Percentiles rank a stretch among this genome's conserved stretches.
Conservation (phyloP, 1,139 yeast species). For the Blastobotrys petasosporus region DNA sequence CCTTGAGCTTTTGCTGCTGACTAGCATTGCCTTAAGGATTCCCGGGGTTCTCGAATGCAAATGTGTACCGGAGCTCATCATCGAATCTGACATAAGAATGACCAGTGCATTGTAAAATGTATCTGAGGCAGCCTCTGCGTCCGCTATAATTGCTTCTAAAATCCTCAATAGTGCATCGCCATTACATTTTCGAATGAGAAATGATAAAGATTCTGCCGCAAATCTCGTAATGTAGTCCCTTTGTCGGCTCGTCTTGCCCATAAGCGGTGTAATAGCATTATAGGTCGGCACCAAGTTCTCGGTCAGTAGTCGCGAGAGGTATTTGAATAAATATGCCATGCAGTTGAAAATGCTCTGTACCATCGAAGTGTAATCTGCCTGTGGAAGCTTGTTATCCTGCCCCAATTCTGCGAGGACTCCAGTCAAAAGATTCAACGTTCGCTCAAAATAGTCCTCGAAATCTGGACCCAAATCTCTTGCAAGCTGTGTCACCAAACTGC, state of each 20-base stretch:
- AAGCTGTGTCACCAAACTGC: conserved; percentile 62
- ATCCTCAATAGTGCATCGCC: conserved; percentile 44
- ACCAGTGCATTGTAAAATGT: conserved; percentile 53
- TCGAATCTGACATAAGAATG: conserved; percentile 63
- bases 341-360: conserved; percentile 83
- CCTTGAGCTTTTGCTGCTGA: background rate
- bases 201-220: conserved; percentile 87
- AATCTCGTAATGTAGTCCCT: conserved; percentile 68
- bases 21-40: conserved; percentile 42
- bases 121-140: conserved; percentile 38
- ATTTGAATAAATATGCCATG: conserved; percentile 84
- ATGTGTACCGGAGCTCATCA: conserved; percentile 63
- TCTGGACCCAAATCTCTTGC: conserved; percentile 93
- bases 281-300: conserved; percentile 66
- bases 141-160: conserved; percentile 47
- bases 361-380: conserved; percentile 3
- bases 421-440: conserved; percentile 48
- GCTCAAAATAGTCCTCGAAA: conserved; percentile 62
- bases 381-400: conserved; percentile 3
- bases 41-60: conserved; percentile 64
- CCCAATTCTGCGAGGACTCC: conserved; percentile 32
- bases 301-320: conserved; percentile 59
- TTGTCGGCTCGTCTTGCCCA: conserved; percentile 43
- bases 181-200: conserved; percentile 65
- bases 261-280: conserved; percentile 55